Evolutionary conservation across 164 flowering plant genomes (phyloP), one percentile per base, ranked within the genome.

Genomic region (Chloranthus sessilifolius): DNA sequence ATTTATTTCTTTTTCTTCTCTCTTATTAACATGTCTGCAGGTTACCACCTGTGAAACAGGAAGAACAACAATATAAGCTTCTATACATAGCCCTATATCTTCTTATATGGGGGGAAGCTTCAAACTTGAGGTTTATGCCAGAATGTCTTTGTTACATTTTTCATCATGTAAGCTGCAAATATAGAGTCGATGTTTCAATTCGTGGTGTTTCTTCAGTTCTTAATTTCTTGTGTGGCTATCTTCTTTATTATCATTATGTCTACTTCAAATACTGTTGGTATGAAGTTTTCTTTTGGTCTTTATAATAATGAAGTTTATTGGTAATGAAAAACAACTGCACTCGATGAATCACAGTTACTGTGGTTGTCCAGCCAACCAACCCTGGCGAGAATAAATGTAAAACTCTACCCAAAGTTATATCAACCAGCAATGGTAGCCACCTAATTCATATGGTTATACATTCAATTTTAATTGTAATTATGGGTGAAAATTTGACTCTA

Each of bases 81-180:
- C 60, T 88, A 31, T 86, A 82, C 47, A 58, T 82, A 41, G 95
- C 76, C 25, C 95, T 92, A 44, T 82, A 88, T 70, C 89, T 88
- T 64, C 85, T 92, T 35, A 88, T 92, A 57, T 92, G 99, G 99
- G 99, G 99, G 15, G 99, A 88, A 66, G 96, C 99, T 56, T 82
- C 99, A 57, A 92, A 92, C 62, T 65, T 92, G 69, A 61, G 99
- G 62, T 77, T 88, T 53, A 84, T 92, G 95, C 99, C 99, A 23
- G 99, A 92, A 63, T 92, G 99, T 59, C 80, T 92, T 6, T 86
- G 96, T 47, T 92, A 81, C 60, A 80, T 92, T 53, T 92, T 86
- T 75, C 99, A 92, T 70, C 84, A 88, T 61, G 99, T 92, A 72
- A 77, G 99, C 25, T 46, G 26, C 65, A 50, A 37, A 58, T 24